Percentiles rank a stretch among this genome's conserved stretches.
Evolutionary conservation across 2,329 filamentous ascomycete species (phyloP).

Genomic region (Rhinocladiella mackenziei): DNA sequence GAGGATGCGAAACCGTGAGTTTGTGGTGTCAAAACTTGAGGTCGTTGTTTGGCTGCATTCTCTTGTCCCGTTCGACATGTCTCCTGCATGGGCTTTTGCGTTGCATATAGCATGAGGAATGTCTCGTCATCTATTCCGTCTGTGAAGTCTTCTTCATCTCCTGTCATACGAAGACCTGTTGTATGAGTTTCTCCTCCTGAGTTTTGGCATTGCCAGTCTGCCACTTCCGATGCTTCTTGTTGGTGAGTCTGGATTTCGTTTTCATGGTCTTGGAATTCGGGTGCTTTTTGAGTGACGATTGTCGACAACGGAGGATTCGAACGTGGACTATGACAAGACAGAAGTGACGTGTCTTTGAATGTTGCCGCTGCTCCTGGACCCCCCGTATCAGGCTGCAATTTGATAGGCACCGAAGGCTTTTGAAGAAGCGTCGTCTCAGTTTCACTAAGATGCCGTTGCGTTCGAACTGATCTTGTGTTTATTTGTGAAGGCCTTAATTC

Average conservation of each 20-base stretch:
- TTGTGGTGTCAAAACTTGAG: no score
- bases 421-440: neutral
- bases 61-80: neutral
- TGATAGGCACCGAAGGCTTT: neutral
- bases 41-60: neutral
- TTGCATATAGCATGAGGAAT: slow-evolving; percentile 17
- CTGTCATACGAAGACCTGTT: no score
- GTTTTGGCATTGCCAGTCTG: no score
- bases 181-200: no score
- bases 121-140: slow-evolving; percentile 22
- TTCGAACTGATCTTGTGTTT: slow-evolving; percentile 1
- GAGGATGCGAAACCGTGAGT: neutral
- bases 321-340: no score
- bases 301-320: neutral
- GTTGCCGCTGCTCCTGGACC: neutral
- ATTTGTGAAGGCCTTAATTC: slow-evolving; percentile 8
- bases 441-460: neutral
- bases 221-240: no score
- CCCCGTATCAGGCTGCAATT: neutral
- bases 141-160: slow-evolving; percentile 19
- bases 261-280: neutral
- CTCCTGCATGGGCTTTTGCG: slow-evolving; percentile 5
- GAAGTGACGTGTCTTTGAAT: no score
- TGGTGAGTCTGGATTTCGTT: no score
- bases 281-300: neutral